Evolutionary conservation across 2,329 filamentous ascomycete genomes (phyloP), one percentile per base, ranked within the genome.

Genomic region (Paecilomyces sp.): DNA sequence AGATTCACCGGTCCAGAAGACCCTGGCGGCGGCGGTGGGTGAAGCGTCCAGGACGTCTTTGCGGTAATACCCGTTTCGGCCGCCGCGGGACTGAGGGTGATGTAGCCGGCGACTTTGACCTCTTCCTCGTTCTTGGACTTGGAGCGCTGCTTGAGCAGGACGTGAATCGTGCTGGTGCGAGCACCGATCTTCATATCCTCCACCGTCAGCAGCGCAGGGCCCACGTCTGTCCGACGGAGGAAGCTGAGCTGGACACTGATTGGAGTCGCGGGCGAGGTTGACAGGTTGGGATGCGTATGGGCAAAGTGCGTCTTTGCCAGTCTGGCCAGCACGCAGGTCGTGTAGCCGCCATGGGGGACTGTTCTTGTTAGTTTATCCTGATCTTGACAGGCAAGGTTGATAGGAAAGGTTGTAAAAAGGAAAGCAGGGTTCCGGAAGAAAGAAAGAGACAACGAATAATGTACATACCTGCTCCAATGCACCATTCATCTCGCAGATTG

Each of bases 281-380:
- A 72, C 60, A 84, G 81, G 56, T 82, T 83, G 56, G 81, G 77
- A 61, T 79, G 74, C 22, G 87, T 81, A 5, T 85, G 82, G 6
- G 79, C 72, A 75, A 88, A 87, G 71, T 89, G 87, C 1, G 76
- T 79, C 9, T 76, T 74, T 25, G 84, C 84, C 18, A 86, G 83
- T 58, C 80, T 79, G 62, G 88, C 79, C 62, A 91, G 80, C 55
- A 83, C 79, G 0, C 85, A 80, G 9, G 87, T 86, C 15, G 89
- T 83, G 66, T 87, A 88, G 60, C 88, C 88, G 57, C 88, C 88
- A 71, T 91, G 86, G 5, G 88, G 87, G 12, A 90, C 88, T 87
- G 57, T 57, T 33, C 54, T 56, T 66, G 31, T 33, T 8, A 33
- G 31, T 33, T 9, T 33, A 33, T 33, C 31, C 31, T 22, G 22